phyloP scores from a whole-genome alignment of 2,329 filamentous ascomycete genomes.

The Fusarium avenaceum region DNA sequence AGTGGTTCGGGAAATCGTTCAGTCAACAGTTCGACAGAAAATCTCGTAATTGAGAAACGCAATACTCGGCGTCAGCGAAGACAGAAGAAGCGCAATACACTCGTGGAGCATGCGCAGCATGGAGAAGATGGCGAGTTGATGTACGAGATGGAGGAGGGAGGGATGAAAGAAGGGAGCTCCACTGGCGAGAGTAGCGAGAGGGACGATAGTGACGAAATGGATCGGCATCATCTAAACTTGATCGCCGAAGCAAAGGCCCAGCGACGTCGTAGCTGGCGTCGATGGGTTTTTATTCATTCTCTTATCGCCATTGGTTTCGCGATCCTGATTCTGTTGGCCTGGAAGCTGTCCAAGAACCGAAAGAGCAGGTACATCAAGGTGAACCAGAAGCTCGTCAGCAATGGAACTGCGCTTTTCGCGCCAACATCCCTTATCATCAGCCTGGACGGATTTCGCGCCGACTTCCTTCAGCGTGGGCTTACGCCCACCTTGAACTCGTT shows the following conservation, averaged over 20 bases:
- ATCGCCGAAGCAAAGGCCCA: slow-evolving; percentile 62
- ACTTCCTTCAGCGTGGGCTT: slow-evolving; percentile 86
- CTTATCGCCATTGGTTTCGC: slow-evolving; percentile 67
- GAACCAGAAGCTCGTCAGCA: slow-evolving; percentile 66
- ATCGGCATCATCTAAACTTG: slow-evolving; percentile 66
- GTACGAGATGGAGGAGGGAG: slow-evolving; percentile 92
- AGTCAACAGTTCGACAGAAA: slow-evolving; percentile 62
- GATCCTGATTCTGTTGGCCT: slow-evolving; percentile 68
- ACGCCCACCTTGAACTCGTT: slow-evolving; percentile 87
- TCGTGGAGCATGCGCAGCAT: slow-evolving; percentile 66
- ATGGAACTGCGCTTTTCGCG: slow-evolving; percentile 89
- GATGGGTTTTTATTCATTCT: slow-evolving; percentile 66
- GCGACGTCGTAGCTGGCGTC: slow-evolving; percentile 67
- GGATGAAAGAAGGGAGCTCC: slow-evolving; percentile 74
- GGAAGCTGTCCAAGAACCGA: slow-evolving; percentile 68
- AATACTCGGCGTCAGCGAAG: slow-evolving; percentile 64
- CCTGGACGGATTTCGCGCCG: slow-evolving; percentile 94
- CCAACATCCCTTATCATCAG: slow-evolving; percentile 95
- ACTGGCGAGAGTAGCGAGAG: slow-evolving; percentile 74
- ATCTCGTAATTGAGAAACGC: slow-evolving; percentile 65
- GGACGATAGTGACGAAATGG: slow-evolving; percentile 70
- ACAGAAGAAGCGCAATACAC: slow-evolving; percentile 65
- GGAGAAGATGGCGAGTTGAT: slow-evolving; percentile 82
- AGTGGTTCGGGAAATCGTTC: slow-evolving; percentile 54
- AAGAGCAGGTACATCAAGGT: slow-evolving; percentile 51